Evolutionary conservation across 371 early-diverging fungal genomes (phyloP), one percentile per base, ranked within the genome.

Genomic region (Rhizopus stolonifer): DNA sequence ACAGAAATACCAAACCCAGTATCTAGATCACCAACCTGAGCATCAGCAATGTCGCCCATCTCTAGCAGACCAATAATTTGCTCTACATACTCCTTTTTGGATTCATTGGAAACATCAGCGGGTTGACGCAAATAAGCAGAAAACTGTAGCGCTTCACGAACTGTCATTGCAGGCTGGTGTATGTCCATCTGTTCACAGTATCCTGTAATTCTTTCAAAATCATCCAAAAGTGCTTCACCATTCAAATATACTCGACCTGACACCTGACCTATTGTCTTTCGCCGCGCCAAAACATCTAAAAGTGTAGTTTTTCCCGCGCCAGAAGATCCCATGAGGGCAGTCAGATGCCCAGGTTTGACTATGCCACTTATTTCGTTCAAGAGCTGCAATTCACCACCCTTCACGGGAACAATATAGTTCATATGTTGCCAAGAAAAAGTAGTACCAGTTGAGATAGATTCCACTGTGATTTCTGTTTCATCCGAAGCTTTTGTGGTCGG

Each of bases 271-370:
- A 82, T 83, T 17, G 86, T 89, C 73, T 89, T 89, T 61, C 91
- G 84, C 63, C 81, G 75, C 24, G 91, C 84, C 19, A 90, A 71
- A 0, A 91, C 79, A 69, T 95, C 94, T 63, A 92, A 61, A 4
- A 94, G 76, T 13, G 94, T 90, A 0, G 93, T 89, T 70, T 95
- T 95, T 49, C 96, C 96, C 14, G 90, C 87, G 54, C 93, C 93
- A 26, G 87, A 85, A 13, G 88, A 80, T 26, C 93, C 93, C 87
- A 94, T 86, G 8, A 94, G 65, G 13, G 93, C 95, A 5, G 85
- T 83, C 67, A n/a, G n/a, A n/a, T n/a, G n/a, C n/a, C n/a, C n/a
- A n/a, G n/a, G n/a, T n/a, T n/a, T n/a, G n/a, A n/a, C 78, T 34
- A 82, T 80, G 32, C 80, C 75, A 42, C 56, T 62, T 46, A 85